These are phyloP conservation scores for Saccharomycopsis crataegensis DNA, from an alignment of 1,139 yeast species.

Conservation along the genomic window DNA sequence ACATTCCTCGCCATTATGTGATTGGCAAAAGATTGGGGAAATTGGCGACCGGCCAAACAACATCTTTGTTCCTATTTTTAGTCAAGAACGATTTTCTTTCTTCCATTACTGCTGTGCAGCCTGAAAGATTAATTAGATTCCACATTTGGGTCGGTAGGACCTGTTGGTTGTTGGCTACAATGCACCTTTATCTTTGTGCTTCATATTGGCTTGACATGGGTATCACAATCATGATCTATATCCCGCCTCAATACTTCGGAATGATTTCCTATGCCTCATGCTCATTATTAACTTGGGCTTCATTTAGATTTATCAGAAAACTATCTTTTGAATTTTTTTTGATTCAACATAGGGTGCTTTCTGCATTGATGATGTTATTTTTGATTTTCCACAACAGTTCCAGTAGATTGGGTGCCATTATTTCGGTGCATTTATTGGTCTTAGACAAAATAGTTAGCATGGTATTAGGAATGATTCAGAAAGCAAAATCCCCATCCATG, in stretches of 20 bases:
- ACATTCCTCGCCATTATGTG: slow-evolving; percentile 34
- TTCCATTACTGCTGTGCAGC: slow-evolving; percentile 37
- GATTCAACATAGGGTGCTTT: slow-evolving; percentile 37
- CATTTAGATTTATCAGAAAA: slow-evolving; percentile 34
- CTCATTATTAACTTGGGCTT: slow-evolving; percentile 33
- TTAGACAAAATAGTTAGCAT: slow-evolving; percentile 36
- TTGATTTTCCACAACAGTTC: slow-evolving; percentile 38
- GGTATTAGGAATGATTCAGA: slow-evolving; percentile 31
- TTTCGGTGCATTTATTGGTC: slow-evolving; percentile 41
- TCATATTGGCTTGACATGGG: slow-evolving; percentile 37
- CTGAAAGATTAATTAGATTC: slow-evolving; percentile 34
- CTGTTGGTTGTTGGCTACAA: slow-evolving; percentile 34
- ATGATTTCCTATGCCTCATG: slow-evolving; percentile 38
- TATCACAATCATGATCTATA: slow-evolving; percentile 35
- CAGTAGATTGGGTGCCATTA: slow-evolving; percentile 32
- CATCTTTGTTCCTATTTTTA: slow-evolving; percentile 33
- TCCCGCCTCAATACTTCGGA: slow-evolving; percentile 47
- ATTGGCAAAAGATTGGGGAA: slow-evolving; percentile 39
- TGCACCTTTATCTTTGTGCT: slow-evolving; percentile 32
- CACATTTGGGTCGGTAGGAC: slow-evolving; percentile 42
- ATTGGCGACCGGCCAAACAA: slow-evolving; percentile 38
- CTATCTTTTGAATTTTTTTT: slow-evolving; percentile 40
- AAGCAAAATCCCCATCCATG: slow-evolving; percentile 34
- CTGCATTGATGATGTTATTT: slow-evolving; percentile 39
- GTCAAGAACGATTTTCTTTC: slow-evolving; percentile 37